A percentile compares a stretch with the other conserved stretches of the same genome.
Conservation (phyloP, 1,284 basidiomycete species). For the Exobasidium rhododendri region DNA sequence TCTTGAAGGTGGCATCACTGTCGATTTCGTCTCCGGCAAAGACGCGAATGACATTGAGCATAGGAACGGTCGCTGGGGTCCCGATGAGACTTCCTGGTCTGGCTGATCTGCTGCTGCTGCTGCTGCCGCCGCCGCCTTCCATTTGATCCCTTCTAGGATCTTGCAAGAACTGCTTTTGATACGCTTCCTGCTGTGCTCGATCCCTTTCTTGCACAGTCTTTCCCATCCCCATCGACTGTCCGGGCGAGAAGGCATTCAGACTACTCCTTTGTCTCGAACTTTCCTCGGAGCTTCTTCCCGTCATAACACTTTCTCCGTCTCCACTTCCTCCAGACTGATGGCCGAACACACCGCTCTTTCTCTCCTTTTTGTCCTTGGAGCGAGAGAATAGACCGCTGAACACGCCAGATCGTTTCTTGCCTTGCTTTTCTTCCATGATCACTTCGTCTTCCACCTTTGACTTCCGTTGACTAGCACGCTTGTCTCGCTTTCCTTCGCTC, state of each 20-base stretch:
- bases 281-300: conserved; percentile 36
- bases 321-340: conserved; percentile 13
- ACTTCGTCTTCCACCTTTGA: conserved; percentile 32
- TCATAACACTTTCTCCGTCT: conserved; percentile 28
- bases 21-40: conserved; percentile 79
- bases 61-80: conserved; percentile 63
- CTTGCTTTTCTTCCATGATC: conserved; percentile 32
- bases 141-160: background rate
- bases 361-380: conserved; percentile 46
- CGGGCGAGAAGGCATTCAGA: background rate
- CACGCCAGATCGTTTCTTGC: conserved; percentile 49
- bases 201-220: conserved; percentile 41
- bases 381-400: conserved; percentile 45
- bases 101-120: conserved; percentile 14
- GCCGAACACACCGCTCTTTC: conserved; percentile 37
- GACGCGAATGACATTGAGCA: conserved; percentile 87
- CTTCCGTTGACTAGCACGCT: conserved; percentile 22
- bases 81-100: conserved; percentile 54
- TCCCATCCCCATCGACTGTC: conserved; percentile 19
- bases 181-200: conserved; percentile 39
- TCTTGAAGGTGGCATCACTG: conserved; percentile 95
- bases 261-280: conserved; percentile 12
- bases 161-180: conserved; percentile 39
- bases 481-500: conserved; percentile 21
- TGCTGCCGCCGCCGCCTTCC: background rate